Evolutionary conservation across 1,284 basidiomycete species (phyloP).

Genomic region (Cryptococcus wingfieldii): DNA sequence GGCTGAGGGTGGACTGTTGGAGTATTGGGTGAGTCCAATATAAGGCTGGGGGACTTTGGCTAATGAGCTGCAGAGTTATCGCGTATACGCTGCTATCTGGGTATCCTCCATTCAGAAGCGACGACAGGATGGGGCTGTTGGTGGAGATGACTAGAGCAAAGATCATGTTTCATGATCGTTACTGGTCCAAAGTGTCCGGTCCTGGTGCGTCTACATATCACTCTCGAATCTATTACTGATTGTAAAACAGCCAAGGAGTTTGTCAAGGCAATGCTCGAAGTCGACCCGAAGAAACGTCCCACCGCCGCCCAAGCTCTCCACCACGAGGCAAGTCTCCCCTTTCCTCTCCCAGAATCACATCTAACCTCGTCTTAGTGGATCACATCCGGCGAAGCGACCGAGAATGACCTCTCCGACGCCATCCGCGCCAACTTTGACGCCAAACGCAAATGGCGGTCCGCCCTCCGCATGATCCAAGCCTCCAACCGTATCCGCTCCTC

Average conservation of each 20-base stretch:
- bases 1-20: constrained; percentile 92
- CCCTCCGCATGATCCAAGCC: constrained; percentile 26
- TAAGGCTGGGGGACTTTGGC: neutral
- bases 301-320: constrained; percentile 70
- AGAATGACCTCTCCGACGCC: constrained; percentile 66
- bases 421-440: constrained; percentile 62
- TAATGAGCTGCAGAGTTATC: constrained; percentile 62
- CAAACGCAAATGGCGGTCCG: constrained; percentile 32
- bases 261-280: constrained; percentile 66
- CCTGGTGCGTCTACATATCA: constrained; percentile 54
- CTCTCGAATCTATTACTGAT: neutral
- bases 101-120: constrained; percentile 86
- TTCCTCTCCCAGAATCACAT: neutral
- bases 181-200: constrained; percentile 82
- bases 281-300: constrained; percentile 67
- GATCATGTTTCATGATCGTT: constrained; percentile 85
- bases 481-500: constrained; percentile 19
- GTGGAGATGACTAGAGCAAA: constrained; percentile 76
- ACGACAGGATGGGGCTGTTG: constrained; percentile 69
- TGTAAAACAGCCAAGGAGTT: constrained; percentile 71
- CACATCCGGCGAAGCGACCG: constrained; percentile 46
- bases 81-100: constrained; percentile 89
- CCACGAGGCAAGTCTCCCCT: constrained; percentile 52
- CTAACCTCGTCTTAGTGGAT: constrained; percentile 28
- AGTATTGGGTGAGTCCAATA: constrained; percentile 65